These are phyloP conservation scores for Alternaria rosae DNA, from an alignment of 2,329 filamentous ascomycete genomes.

Conservation along the genomic window DNA sequence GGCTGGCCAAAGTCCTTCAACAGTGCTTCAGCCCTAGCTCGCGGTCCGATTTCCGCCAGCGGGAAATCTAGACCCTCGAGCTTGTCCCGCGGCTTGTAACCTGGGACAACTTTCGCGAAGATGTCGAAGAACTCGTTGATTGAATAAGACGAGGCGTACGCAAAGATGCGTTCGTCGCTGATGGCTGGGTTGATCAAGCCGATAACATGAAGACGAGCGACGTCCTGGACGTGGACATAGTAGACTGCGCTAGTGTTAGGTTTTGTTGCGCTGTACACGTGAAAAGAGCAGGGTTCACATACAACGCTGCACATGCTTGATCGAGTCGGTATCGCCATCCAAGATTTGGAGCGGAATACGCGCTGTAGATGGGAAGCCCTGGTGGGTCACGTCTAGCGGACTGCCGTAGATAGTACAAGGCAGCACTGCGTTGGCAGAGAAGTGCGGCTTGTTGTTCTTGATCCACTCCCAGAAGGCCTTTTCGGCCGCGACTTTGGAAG, in stretches of 20 bases:
- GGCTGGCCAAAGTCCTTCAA: constrained; percentile 8
- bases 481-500: constrained; percentile 55
- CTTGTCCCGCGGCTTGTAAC: constrained; percentile 9
- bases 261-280: neutral
- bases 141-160: constrained; percentile 13
- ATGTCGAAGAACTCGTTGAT: constrained; percentile 22
- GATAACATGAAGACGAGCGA: constrained; percentile 28
- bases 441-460: constrained; percentile 49
- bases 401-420: constrained; percentile 21
- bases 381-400: constrained; percentile 16
- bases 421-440: constrained; percentile 49
- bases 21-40: constrained; percentile 10
- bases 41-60: constrained; percentile 12
- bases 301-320: constrained; percentile 20
- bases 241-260: constrained; percentile 14
- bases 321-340: constrained; percentile 19
- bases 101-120: constrained; percentile 3
- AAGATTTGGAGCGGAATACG: constrained; percentile 14
- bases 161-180: constrained; percentile 24
- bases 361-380: constrained; percentile 23
- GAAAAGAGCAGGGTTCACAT: neutral
- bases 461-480: constrained; percentile 54
- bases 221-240: constrained; percentile 29
- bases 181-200: constrained; percentile 21
- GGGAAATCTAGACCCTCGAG: constrained; percentile 13